Percentiles rank a stretch among this genome's conserved stretches.
Conservation (phyloP, 345 rosid genomes). For the Toxicodendron radicans region DNA sequence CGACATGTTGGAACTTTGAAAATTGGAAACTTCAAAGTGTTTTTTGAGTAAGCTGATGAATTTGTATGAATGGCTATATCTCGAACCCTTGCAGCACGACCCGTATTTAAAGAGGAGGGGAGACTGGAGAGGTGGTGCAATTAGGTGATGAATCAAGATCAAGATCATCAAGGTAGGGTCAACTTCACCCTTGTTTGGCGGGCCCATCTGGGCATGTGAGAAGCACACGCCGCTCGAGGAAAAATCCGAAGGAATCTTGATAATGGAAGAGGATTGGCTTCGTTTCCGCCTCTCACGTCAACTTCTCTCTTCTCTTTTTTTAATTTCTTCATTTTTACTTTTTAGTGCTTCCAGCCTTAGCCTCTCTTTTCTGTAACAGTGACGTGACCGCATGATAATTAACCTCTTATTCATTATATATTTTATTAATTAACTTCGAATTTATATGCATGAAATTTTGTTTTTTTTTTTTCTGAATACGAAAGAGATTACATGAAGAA, state of each 20-base stretch:
- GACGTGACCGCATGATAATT: background rate
- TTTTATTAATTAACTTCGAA: no score
- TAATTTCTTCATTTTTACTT: background rate
- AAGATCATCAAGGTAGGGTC: background rate
- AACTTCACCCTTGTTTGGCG: background rate
- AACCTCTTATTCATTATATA: no score
- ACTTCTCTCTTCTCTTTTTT: constrained; percentile 31
- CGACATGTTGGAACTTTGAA: constrained; percentile 42
- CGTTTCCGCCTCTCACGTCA: constrained; percentile 66
- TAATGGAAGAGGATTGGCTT: constrained; percentile 34
- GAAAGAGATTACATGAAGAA: no score
- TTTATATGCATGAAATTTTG: background rate
- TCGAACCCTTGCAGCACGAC: background rate
- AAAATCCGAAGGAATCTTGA: constrained; percentile 41
- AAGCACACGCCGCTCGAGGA: constrained; percentile 46
- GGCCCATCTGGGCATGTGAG: constrained; percentile 31
- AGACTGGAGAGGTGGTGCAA: background rate
- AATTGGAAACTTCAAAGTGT: background rate
- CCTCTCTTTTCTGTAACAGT: background rate
- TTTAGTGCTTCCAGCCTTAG: background rate
- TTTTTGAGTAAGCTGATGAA: background rate
- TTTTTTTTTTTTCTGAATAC: no score
- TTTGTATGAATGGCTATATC: constrained; percentile 10
- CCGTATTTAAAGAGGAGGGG: constrained; percentile 50
- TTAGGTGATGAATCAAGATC: background rate